Base-by-base conservation (phyloP, 371 early-diverging fungal genomes). In the Lichtheimia hyalospora region DNA sequence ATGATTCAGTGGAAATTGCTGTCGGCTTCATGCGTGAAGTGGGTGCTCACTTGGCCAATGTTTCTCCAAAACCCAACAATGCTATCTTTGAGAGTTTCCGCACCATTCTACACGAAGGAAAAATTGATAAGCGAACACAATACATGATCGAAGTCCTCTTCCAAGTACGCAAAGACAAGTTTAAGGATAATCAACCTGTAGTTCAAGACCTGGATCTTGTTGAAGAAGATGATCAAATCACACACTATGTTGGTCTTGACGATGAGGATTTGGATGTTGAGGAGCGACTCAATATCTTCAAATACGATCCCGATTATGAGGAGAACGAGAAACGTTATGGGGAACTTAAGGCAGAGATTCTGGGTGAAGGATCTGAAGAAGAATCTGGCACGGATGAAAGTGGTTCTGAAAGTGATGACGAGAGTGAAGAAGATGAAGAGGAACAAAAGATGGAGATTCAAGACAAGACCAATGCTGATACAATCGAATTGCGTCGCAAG, bases 91-190 rank as follows among this genome's bases (percentile, higher is more conserved):
- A 98, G 60, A 86, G 94, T 2, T 95, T 98, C 68, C 86, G 96
- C 34, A 84, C 89, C 14, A 92, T 97, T 56, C 72, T 98, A 55
- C 96, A 97, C 65, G 97, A 98, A 63, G 95, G 95, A 16, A 83
- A 89, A 51, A 92, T 98, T 49, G 96, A 97, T 64, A 94, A 92
- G 66, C 90, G 98, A 62, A 89, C 92, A 4, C 96, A 97, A 69
- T 97, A 96, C 67, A 97, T 97, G 96, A 91, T 98, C 43, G 98
- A 98, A 77, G 97, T 96, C 5, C 68, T 98, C 23, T 96, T 98
- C 74, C 97, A 96, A 78, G 87, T 95, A 12, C 86, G 98, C 39
- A 92, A 92, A 59, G 97, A 97, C 56, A 94, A 93, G 65, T 98
- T 91, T 81, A 95, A 96, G 67, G 90, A 92, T 57, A 89, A 91